A percentile compares a stretch with the other conserved stretches of the same genome.
These are phyloP conservation scores for Sonneratia alba DNA, from an alignment of 345 rosid genomes.

Conservation along the genomic window DNA sequence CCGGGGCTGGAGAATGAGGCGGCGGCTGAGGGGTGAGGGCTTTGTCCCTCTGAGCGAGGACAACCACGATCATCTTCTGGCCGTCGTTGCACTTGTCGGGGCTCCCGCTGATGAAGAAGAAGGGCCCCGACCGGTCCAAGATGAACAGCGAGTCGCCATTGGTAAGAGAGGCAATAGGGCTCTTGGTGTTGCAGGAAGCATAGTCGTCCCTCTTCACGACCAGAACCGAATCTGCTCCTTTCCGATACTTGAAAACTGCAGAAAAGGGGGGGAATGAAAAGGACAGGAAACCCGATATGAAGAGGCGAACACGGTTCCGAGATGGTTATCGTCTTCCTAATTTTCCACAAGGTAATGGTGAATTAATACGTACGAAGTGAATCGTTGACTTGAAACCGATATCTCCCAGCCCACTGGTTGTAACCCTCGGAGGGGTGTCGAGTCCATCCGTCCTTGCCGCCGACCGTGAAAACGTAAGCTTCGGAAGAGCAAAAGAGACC, in stretches of 20 bases:
- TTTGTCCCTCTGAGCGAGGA: conserved; percentile 41
- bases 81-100: conserved; percentile 59
- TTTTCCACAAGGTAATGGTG: no score
- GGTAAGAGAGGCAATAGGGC: conserved; percentile 34
- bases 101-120: conserved; percentile 67
- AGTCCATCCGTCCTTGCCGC: conserved; percentile 82
- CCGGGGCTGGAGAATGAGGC: conserved; percentile 6
- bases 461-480: conserved; percentile 35
- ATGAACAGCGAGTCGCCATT: conserved; percentile 52
- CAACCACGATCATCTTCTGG: conserved; percentile 49
- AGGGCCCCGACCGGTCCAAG: conserved; percentile 64
- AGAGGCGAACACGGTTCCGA: no score
- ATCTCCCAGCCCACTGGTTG: conserved; percentile 74
- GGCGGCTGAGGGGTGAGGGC: conserved; percentile 8
- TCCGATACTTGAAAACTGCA: conserved; percentile 65
- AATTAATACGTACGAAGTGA: neutral
- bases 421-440: conserved; percentile 50
- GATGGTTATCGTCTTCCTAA: no score
- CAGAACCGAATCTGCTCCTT: conserved; percentile 63
- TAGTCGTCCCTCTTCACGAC: conserved; percentile 46
- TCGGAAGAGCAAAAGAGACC: no score
- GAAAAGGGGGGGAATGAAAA: neutral
- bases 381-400: conserved; percentile 32
- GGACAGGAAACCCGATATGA: no score
- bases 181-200: conserved; percentile 45